These are phyloP conservation scores for Filobasidium floriforme DNA, from an alignment of 768 basidiomycete genomes.

Conservation along the genomic window DNA sequence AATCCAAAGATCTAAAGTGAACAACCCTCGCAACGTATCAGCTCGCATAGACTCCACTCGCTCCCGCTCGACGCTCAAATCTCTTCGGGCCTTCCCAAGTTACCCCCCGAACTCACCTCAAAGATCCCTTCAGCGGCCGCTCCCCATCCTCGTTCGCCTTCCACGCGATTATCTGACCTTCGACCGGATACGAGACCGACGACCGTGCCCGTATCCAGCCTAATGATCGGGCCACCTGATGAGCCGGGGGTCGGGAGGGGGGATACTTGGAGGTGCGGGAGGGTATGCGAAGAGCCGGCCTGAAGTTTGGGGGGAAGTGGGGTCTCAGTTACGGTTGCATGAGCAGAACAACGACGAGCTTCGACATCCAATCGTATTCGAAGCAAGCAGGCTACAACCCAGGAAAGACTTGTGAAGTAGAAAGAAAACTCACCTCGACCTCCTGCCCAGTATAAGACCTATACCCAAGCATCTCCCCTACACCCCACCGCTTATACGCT, in stretches of 20 bases:
- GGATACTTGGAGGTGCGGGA: constrained; percentile 55
- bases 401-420: too few relatives aligned
- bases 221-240: constrained; percentile 63
- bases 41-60: background rate
- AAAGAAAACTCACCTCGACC: constrained; percentile 48
- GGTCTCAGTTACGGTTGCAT: background rate
- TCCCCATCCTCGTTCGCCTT: constrained; percentile 58
- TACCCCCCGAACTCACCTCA: constrained; percentile 49
- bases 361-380: too few relatives aligned
- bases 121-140: constrained; percentile 59
- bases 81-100: background rate
- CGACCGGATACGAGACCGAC: constrained; percentile 60
- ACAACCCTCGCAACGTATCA: background rate
- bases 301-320: constrained; percentile 28
- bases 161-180: constrained; percentile 54
- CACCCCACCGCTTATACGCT: constrained; percentile 47
- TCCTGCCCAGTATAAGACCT: constrained; percentile 50
- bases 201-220: constrained; percentile 57
- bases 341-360: too few relatives aligned
- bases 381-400: too few relatives aligned
- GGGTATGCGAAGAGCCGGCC: constrained; percentile 63
- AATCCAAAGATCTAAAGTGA: constrained; percentile 28
- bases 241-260: constrained; percentile 59
- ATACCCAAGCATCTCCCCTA: constrained; percentile 21
- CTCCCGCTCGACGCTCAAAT: background rate